phyloP scores from a whole-genome alignment of 148 eudicot genomes.

The Drosera capensis region DNA sequence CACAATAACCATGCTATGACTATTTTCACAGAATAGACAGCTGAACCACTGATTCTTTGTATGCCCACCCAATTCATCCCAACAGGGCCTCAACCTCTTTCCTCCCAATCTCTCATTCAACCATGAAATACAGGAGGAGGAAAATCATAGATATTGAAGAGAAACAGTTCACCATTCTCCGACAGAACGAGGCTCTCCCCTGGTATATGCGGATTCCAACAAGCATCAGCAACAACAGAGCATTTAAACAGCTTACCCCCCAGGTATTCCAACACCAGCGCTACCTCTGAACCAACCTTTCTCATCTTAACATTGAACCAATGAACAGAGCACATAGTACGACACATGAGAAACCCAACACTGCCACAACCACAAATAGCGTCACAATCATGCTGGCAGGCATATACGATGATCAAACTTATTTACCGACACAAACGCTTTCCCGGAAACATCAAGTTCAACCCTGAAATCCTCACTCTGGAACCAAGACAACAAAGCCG shows the following conservation, averaged over 20 bases:
- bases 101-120: conserved; percentile 15
- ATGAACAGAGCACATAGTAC: conserved; percentile 14
- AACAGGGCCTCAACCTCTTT: conserved; percentile 25
- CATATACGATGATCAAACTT: too few species aligned
- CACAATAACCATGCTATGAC: conserved; percentile 50
- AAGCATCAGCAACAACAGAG: conserved; percentile 36
- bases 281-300: conserved; percentile 7
- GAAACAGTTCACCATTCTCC: conserved; percentile 47
- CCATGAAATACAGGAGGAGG: not conserved
- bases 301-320: conserved; percentile 14
- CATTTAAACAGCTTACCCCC: conserved; percentile 35
- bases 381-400: too few species aligned
- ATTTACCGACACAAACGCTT: too few species aligned
- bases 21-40: conserved; percentile 48
- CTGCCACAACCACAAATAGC: too few species aligned
- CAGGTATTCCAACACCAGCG: conserved; percentile 20
- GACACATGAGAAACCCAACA: conserved; percentile 59
- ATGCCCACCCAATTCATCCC: conserved; percentile 17
- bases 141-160: conserved; percentile 37
- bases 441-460: too few species aligned
- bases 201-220: conserved; percentile 68
- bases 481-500: too few species aligned
- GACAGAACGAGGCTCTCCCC: conserved; percentile 51
- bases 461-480: too few species aligned
- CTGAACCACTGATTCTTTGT: conserved; percentile 43